Conservation (phyloP, 805 yeast genomes). For the Phaffomyces opuntiae region DNA sequence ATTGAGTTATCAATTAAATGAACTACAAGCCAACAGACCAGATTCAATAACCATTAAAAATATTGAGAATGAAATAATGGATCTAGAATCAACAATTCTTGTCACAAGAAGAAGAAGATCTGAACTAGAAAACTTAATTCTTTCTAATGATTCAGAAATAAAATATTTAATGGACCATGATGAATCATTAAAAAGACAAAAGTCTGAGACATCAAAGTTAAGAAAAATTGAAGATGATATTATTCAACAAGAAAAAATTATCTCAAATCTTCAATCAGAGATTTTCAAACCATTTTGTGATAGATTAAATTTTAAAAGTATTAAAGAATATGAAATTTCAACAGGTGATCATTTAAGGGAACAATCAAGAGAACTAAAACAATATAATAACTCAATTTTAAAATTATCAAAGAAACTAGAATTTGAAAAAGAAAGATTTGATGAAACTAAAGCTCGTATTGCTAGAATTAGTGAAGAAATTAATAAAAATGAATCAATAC, state of each 20-base stretch:
- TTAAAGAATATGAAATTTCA: slow-evolving; percentile 63
- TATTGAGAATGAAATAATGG: slow-evolving; percentile 48
- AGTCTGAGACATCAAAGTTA: slow-evolving; percentile 20
- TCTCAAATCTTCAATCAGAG: slow-evolving; percentile 32
- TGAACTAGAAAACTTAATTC: slow-evolving; percentile 36
- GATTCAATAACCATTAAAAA: slow-evolving; percentile 50
- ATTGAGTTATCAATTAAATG: slow-evolving; percentile 37
- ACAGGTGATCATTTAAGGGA: slow-evolving; percentile 54
- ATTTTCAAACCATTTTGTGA: slow-evolving; percentile 50
- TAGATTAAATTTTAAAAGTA: slow-evolving; percentile 43
- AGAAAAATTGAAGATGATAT: slow-evolving; percentile 21
- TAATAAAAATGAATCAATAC: slow-evolving; percentile 27
- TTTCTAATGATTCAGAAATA: slow-evolving; percentile 44
- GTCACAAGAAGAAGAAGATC: slow-evolving; percentile 36
- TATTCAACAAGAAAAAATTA: slow-evolving; percentile 21
- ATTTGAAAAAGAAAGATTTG: slow-evolving; percentile 57
- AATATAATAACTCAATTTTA: slow-evolving; percentile 53
- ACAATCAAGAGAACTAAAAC: slow-evolving; percentile 54
- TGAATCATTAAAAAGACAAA: slow-evolving; percentile 24
- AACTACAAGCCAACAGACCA: slow-evolving; percentile 38
- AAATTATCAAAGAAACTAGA: slow-evolving; percentile 52
- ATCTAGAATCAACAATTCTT: slow-evolving; percentile 39
- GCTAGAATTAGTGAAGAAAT: slow-evolving; percentile 35
- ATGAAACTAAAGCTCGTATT: slow-evolving; percentile 43
- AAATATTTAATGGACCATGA: slow-evolving; percentile 35